Conservation (phyloP, 2,329 filamentous ascomycete genomes). For the Colletotrichum filicis region DNA sequence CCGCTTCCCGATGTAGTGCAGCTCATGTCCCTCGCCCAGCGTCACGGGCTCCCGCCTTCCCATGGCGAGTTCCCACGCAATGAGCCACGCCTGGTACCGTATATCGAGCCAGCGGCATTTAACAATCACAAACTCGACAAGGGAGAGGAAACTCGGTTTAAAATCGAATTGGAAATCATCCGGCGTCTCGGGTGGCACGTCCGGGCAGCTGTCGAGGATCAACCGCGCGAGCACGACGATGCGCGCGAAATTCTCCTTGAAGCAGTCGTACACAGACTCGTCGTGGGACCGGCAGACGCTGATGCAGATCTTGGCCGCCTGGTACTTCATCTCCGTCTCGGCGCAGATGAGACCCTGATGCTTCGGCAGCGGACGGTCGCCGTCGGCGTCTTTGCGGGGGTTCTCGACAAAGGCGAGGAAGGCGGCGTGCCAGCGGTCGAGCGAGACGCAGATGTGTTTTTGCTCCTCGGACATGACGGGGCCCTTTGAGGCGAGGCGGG, state of each 20-base stretch:
- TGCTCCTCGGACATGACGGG: conserved; percentile 23
- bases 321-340: conserved; percentile 31
- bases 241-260: conserved; percentile 16
- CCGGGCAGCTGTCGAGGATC: neutral
- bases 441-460: conserved; percentile 12
- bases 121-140: conserved; percentile 27
- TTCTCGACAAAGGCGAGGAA: conserved; percentile 14
- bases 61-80: conserved; percentile 15
- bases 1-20: conserved; percentile 13
- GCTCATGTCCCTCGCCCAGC: neutral
- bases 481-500: conserved; percentile 21
- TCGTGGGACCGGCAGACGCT: conserved; percentile 28
- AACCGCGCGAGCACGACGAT: conserved; percentile 13
- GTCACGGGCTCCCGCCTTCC: neutral
- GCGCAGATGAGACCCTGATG: conserved; percentile 19
- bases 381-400: neutral
- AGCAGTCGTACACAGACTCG: conserved; percentile 27
- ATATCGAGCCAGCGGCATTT: conserved; percentile 34
- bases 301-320: conserved; percentile 26
- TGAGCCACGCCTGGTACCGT: conserved; percentile 24
- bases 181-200: neutral
- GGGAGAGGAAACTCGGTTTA: conserved; percentile 22
- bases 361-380: conserved; percentile 9
- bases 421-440: conserved; percentile 28
- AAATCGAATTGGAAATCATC: conserved; percentile 18